Conservation (phyloP, 108 stramenopile species). For the Schizochytrium sp. region DNA sequence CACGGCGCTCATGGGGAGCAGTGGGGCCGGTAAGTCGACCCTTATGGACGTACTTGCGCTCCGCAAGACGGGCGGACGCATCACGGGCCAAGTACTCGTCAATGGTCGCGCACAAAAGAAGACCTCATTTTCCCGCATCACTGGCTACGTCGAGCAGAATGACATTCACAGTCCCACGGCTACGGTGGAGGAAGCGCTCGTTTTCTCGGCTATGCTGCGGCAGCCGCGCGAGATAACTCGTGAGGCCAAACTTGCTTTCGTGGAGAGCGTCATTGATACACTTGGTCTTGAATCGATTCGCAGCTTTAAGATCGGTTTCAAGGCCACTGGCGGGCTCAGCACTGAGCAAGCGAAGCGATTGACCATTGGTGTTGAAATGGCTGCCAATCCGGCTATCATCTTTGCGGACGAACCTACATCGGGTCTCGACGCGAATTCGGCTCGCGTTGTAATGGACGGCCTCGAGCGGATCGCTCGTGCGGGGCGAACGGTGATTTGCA, state of each 20-base stretch:
- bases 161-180: conserved; percentile 50
- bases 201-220: conserved; percentile 33
- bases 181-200: conserved; percentile 56
- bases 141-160: conserved; percentile 60
- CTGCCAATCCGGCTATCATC: conserved; percentile 59
- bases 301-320: not conserved
- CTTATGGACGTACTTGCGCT: conserved; percentile 62
- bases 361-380: conserved; percentile 68
- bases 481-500: conserved; percentile 26
- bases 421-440: not conserved
- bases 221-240: not conserved
- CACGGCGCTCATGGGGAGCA: conserved; percentile 30
- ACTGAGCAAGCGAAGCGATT: conserved; percentile 77
- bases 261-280: not conserved
- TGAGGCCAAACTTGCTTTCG: not conserved
- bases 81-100: conserved; percentile 44
- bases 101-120: conserved; percentile 48
- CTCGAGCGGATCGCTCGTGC: not conserved
- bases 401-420: conserved; percentile 64
- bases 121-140: not conserved
- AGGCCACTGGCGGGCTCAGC: conserved; percentile 51
- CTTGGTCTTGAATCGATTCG: conserved; percentile 5
- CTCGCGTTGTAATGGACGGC: not conserved
- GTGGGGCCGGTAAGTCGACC: conserved; percentile 54
- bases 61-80: conserved; percentile 50